A percentile compares a stretch with the other conserved stretches of the same genome.
Conservation (phyloP, 306 rosid genomes). For the Vigna angularis region DNA sequence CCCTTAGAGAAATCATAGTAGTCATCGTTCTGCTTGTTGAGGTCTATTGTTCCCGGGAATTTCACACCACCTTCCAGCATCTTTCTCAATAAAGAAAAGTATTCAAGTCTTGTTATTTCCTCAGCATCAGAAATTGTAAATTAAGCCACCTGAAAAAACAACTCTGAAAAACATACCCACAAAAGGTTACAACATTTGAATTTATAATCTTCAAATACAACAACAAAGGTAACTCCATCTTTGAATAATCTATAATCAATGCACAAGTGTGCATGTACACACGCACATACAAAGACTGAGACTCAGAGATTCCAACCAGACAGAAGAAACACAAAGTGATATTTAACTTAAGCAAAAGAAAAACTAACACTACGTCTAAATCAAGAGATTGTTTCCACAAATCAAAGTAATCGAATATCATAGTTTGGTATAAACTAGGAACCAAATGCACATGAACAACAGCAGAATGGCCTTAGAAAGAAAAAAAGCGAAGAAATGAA, state of each 20-base stretch:
- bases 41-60: constrained; percentile 75
- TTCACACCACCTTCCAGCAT: constrained; percentile 92
- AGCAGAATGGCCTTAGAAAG: background rate
- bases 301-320: background rate
- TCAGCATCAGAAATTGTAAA: constrained; percentile 65
- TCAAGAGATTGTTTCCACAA: background rate
- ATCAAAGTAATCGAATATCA: background rate
- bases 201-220: background rate
- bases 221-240: constrained; percentile 1
- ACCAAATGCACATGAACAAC: background rate
- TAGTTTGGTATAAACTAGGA: background rate
- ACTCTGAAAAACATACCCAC: constrained; percentile 42
- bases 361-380: background rate
- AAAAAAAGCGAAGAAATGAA: background rate
- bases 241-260: background rate
- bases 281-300: background rate
- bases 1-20: constrained; percentile 89
- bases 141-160: constrained; percentile 32
- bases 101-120: constrained; percentile 54
- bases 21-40: constrained; percentile 67
- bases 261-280: background rate
- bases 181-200: constrained; percentile 25
- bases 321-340: background rate
- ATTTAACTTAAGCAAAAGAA: background rate
- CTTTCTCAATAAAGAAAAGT: constrained; percentile 55